phyloP scores from a whole-genome alignment of 176 grass and related monocot genomes.

The Zoysia pacifica region DNA sequence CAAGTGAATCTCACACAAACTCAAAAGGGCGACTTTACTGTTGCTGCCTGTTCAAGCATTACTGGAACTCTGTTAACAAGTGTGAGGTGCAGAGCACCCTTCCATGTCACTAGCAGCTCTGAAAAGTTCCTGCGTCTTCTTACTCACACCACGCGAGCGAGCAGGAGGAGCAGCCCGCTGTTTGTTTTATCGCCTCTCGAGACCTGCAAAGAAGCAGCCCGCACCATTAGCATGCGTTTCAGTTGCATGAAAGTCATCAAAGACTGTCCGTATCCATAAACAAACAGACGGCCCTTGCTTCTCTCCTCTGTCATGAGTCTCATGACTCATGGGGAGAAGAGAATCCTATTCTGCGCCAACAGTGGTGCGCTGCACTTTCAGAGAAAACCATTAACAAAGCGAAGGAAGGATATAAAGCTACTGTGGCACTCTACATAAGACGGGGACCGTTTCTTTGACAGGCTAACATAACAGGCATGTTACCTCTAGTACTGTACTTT shows the following conservation, averaged over 20 bases:
- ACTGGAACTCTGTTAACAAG: background rate
- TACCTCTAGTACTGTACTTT: slow-evolving; percentile 14
- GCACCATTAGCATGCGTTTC: background rate
- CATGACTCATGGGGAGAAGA: background rate
- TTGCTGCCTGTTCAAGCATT: background rate
- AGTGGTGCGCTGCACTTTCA: slow-evolving; percentile 13
- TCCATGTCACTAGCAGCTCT: background rate
- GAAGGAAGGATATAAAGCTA: slow-evolving; percentile 38
- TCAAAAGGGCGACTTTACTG: background rate
- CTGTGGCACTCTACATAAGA: background rate
- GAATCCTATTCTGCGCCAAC: slow-evolving; percentile 46
- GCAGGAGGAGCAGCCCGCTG: background rate
- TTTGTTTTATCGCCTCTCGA: slow-evolving; percentile 30
- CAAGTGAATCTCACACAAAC: too few relatives aligned
- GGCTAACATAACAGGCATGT: slow-evolving; percentile 22
- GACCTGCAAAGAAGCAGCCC: slow-evolving; percentile 33
- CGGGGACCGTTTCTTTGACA: slow-evolving; percentile 25
- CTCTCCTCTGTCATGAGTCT: slow-evolving; percentile 29
- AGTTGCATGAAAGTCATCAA: slow-evolving; percentile 52
- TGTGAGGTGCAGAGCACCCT: background rate
- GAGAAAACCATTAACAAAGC: slow-evolving; percentile 36
- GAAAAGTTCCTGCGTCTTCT: background rate
- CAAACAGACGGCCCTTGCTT: slow-evolving; percentile 11
- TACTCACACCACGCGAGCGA: background rate
- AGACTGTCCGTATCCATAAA: background rate